Conservation (phyloP, 2,329 filamentous ascomycete species). For the Emergomyces pasteurianus region DNA sequence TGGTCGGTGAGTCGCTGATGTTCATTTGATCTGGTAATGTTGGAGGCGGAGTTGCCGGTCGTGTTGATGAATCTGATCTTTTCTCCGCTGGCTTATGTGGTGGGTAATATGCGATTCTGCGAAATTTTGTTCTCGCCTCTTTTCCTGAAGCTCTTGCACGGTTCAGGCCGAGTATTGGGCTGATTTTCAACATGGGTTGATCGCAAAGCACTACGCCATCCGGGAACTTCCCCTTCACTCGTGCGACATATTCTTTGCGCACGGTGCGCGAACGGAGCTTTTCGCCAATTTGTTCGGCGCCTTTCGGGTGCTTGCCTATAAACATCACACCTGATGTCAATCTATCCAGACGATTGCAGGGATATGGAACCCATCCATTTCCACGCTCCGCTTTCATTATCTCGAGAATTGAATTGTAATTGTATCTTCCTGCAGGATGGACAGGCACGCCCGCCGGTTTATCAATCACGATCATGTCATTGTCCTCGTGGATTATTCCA, state of each 20-base stretch:
- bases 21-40: slow-evolving; percentile 11
- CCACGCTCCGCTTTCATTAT: slow-evolving; percentile 72
- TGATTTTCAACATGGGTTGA: slow-evolving; percentile 86
- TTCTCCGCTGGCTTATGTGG: slow-evolving; percentile 28
- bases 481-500: slow-evolving; percentile 76
- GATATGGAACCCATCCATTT: slow-evolving; percentile 47
- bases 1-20: slow-evolving; percentile 15
- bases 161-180: slow-evolving; percentile 88
- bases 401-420: slow-evolving; percentile 87
- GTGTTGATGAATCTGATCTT: neutral
- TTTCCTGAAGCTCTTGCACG: slow-evolving; percentile 90
- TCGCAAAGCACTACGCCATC: slow-evolving; percentile 86
- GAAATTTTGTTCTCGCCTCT: slow-evolving; percentile 79
- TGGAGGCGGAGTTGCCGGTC: slow-evolving; percentile 7
- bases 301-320: slow-evolving; percentile 72
- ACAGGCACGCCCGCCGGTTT: slow-evolving; percentile 93
- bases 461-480: slow-evolving; percentile 90
- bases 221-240: slow-evolving; percentile 83
- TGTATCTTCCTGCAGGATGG: slow-evolving; percentile 88
- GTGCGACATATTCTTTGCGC: slow-evolving; percentile 87
- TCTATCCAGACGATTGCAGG: slow-evolving; percentile 88
- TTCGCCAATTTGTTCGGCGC: slow-evolving; percentile 62
- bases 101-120: slow-evolving; percentile 82
- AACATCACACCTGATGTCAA: slow-evolving; percentile 98
- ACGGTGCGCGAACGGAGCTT: slow-evolving; percentile 74